phyloP scores from a whole-genome alignment of 2,329 filamentous ascomycete genomes.

The Beauveria medogensis region DNA sequence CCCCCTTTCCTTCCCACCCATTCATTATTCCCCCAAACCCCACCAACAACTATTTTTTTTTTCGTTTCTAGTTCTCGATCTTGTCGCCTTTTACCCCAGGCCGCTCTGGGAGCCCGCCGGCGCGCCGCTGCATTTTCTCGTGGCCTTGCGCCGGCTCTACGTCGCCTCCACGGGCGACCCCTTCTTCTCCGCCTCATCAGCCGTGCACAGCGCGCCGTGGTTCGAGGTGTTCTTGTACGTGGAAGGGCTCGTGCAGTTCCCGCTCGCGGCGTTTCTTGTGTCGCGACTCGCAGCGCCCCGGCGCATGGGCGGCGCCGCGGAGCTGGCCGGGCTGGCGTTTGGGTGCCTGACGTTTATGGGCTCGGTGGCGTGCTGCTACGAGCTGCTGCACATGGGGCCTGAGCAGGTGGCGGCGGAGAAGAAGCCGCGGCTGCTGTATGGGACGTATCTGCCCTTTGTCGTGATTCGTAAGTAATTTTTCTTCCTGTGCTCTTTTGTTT shows the following conservation, averaged over 20 bases:
- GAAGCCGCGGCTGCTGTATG: slow-evolving; percentile 39
- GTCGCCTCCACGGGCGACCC: slow-evolving; percentile 43
- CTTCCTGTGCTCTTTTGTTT: neutral
- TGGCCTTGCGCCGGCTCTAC: slow-evolving; percentile 39
- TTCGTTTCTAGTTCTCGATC: slow-evolving; percentile 39
- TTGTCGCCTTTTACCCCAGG: slow-evolving; percentile 43
- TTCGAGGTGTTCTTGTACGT: slow-evolving; percentile 42
- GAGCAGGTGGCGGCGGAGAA: slow-evolving; percentile 34
- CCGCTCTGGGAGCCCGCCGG: slow-evolving; percentile 33
- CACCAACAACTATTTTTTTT: neutral
- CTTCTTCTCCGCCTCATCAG: slow-evolving; percentile 34
- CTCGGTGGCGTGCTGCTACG: slow-evolving; percentile 42
- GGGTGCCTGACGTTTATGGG: slow-evolving; percentile 44
- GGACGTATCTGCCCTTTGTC: slow-evolving; percentile 44
- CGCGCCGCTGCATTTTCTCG: slow-evolving; percentile 40
- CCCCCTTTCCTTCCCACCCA: neutral
- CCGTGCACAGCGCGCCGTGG: slow-evolving; percentile 34
- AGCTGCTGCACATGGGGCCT: slow-evolving; percentile 41
- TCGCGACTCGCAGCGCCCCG: slow-evolving; percentile 27
- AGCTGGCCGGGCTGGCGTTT: slow-evolving; percentile 45
- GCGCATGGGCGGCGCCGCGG: slow-evolving; percentile 31
- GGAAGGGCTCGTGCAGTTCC: slow-evolving; percentile 43
- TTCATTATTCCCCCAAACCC: neutral
- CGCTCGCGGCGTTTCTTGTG: slow-evolving; percentile 40
- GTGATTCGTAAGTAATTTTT: slow-evolving; percentile 39